Base-by-base conservation (phyloP, 2,329 filamentous ascomycete species). In the Aspergillus luchuensis region DNA sequence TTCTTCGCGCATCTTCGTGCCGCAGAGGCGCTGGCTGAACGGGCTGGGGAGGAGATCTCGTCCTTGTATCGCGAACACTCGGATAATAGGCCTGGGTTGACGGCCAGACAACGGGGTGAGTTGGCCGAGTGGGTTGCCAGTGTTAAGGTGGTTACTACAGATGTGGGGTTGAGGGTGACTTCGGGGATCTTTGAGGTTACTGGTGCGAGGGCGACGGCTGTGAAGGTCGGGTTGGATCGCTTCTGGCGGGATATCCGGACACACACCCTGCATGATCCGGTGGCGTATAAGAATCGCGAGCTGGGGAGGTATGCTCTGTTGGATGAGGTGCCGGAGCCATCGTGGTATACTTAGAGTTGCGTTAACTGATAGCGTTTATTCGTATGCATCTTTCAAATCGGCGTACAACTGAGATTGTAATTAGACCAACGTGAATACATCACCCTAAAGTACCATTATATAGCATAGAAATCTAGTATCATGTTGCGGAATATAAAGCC, bases 241-340 rank as follows among this genome's bases (percentile, higher is more conserved):
- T 89, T 87, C 72, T 89, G 86, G 86, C 79, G 87, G 49, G 87
- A 90, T 67, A 76, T 89, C n/a, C 74, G 87, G 5, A 89, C 86
- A 4, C 87, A 90, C 73, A 84, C 82, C 0, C 71, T 90, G 66
- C 87, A 89, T 73, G 87, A 89, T 71, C 87, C 87, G 0, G 86
- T 89, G 28, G 84, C 86, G 23, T 89, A 89, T 67, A 89, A 89
- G 79, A 86, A 88, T 59, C 74, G 83, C 3, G 87, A 89, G 72
- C 66, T 89, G 55, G 87, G 87, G 0, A 74, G 83, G 21, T 89
- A 80, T 68, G 77, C 82, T 41, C 67, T 89, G 57, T 66, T 88
- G 53, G 80, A 78, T 13, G 84, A 89, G 74, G 68, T 82, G 10
- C 86, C 86, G 0, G 80, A 82, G 71, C 80, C 84, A 13, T 85